Evolutionary conservation across 2,329 filamentous ascomycete genomes (phyloP).

Genomic region (Pseudohalonectria lignicola): DNA sequence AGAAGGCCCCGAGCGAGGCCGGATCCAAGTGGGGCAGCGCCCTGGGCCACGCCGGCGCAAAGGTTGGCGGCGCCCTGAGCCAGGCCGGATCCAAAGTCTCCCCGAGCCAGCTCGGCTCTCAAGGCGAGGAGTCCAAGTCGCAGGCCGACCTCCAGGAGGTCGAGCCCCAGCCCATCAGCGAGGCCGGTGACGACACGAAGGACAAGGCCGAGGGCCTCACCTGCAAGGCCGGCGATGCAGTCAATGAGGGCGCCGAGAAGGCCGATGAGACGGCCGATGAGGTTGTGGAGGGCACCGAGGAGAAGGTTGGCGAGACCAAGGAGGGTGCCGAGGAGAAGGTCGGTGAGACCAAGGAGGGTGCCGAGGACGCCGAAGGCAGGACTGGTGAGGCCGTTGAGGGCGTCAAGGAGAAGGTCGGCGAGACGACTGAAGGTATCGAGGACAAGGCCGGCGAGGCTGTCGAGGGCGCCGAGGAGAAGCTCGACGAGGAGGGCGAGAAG

Average conservation of each 20-base stretch:
- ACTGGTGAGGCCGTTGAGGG: conserved; percentile 14
- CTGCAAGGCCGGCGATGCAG: conserved; percentile 5
- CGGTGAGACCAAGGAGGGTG: conserved; percentile 1
- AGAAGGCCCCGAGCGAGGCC: background rate
- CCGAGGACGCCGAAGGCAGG: conserved; percentile 2
- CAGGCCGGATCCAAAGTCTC: too few species aligned
- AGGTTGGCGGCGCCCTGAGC: conserved; percentile 6
- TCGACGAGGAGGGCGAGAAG: conserved; percentile 12
- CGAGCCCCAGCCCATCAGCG: conserved; percentile 7
- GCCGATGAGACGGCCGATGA: conserved; percentile 5
- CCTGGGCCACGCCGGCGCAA: background rate
- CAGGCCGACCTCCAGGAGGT: conserved; percentile 6
- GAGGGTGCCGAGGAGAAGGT: conserved; percentile 6
- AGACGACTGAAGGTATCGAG: background rate
- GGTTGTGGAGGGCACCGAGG: background rate
- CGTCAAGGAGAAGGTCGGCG: conserved; percentile 2
- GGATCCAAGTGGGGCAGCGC: background rate
- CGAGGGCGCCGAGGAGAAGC: conserved; percentile 5
- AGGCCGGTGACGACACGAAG: conserved; percentile 5
- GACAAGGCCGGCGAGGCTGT: conserved; percentile 2
- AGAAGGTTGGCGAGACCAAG: conserved; percentile 1
- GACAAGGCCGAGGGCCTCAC: conserved; percentile 5
- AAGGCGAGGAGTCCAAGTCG: background rate
- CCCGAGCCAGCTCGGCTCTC: background rate
- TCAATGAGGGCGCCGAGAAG: conserved; percentile 7